phyloP scores from a whole-genome alignment of 106 monocot genomes.

The Iris macrosiphon region DNA sequence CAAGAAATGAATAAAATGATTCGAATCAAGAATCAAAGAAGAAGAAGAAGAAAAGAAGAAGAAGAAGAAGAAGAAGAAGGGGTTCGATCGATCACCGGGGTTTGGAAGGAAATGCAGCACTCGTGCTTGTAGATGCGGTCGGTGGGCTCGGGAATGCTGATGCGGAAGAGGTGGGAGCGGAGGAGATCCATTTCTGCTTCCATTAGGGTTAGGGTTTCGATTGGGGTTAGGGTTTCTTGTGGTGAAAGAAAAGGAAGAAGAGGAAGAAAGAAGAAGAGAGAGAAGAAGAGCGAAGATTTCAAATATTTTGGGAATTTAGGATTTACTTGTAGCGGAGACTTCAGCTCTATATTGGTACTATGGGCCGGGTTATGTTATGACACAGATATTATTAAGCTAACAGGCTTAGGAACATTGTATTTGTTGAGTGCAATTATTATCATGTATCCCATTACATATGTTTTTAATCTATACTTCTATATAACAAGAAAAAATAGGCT shows the following conservation, averaged over 20 bases:
- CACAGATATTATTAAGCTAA: too few relatives aligned
- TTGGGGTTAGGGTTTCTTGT: neutral
- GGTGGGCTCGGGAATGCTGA: constrained; percentile 88
- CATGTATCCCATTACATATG: too few relatives aligned
- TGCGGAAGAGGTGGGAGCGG: constrained; percentile 64
- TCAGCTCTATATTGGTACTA: too few relatives aligned
- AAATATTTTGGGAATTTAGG: neutral
- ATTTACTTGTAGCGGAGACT: neutral
- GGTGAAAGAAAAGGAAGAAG: neutral
- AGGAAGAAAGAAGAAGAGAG: neutral
- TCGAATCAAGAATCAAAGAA: too few relatives aligned
- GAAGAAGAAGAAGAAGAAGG: neutral
- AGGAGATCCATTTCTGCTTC: constrained; percentile 58
- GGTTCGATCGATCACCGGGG: constrained; percentile 39
- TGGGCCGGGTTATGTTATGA: neutral
- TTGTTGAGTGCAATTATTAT: too few relatives aligned
- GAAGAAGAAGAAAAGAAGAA: neutral
- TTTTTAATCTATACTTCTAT: too few relatives aligned
- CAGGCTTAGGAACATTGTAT: too few relatives aligned
- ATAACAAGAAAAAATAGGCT: too few relatives aligned
- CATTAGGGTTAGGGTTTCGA: neutral
- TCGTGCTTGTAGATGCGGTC: constrained; percentile 90
- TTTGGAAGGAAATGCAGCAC: constrained; percentile 96
- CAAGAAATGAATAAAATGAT: neutral
- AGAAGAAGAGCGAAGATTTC: neutral